These are phyloP conservation scores for Saturnispora zaruensis DNA, from an alignment of 805 yeast genomes.

Conservation along the genomic window DNA sequence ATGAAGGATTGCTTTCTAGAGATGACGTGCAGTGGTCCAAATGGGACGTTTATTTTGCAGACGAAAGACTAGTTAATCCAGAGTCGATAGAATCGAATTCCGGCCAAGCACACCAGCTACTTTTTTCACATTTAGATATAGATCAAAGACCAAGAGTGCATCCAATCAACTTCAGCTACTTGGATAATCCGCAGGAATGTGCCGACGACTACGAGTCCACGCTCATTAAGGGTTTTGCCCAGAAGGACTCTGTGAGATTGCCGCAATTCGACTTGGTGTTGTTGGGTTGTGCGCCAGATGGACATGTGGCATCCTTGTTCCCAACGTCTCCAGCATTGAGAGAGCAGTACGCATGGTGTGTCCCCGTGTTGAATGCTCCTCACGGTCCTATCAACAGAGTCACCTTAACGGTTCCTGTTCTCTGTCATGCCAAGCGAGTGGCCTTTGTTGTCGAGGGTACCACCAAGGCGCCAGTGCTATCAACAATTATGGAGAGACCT, in stretches of 20 bases:
- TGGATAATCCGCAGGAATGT: constrained; percentile 80
- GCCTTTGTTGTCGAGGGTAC: constrained; percentile 95
- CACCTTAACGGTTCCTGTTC: constrained; percentile 87
- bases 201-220: constrained; percentile 90
- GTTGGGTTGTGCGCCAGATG: constrained; percentile 98
- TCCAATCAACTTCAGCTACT: constrained; percentile 71
- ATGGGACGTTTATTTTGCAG: constrained; percentile 96
- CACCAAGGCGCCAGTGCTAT: constrained; percentile 86
- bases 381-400: constrained; percentile 79
- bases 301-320: constrained; percentile 93
- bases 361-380: constrained; percentile 88
- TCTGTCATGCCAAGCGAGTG: constrained; percentile 86
- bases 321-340: constrained; percentile 85
- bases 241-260: constrained; percentile 88
- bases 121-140: constrained; percentile 60
- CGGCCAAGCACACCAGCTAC: constrained; percentile 77
- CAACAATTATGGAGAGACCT: constrained; percentile 91
- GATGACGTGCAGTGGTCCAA: constrained; percentile 72
- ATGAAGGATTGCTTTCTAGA: constrained; percentile 75
- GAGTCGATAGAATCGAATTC: constrained; percentile 76
- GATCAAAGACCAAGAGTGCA: constrained; percentile 59
- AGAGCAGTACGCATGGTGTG: constrained; percentile 91
- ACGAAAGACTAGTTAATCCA: constrained; percentile 89
- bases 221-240: constrained; percentile 84
- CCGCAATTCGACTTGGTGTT: constrained; percentile 90